These are phyloP conservation scores for Hyaloscypha hepaticicola DNA, from an alignment of 495 filamentous ascomycete species.

Conservation along the genomic window DNA sequence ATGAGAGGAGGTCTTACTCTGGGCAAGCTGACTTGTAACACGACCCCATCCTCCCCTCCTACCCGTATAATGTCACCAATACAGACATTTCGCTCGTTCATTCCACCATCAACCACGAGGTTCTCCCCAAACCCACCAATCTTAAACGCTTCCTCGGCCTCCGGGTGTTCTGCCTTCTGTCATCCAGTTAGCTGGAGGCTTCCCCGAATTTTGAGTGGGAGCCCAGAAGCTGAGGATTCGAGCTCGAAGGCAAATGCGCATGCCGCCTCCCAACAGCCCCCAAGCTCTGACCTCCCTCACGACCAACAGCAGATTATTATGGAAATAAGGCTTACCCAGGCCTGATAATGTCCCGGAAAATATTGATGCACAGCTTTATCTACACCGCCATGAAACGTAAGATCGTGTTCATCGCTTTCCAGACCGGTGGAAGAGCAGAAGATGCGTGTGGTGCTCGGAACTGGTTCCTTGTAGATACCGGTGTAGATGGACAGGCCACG, in stretches of 20 bases:
- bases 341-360: conserved; percentile 51
- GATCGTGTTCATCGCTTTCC: conserved; percentile 55
- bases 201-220: too few relatives aligned
- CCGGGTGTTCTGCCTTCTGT: conserved; percentile 37
- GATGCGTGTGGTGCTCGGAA: conserved; percentile 33
- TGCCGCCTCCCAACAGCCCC: too few relatives aligned
- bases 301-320: too few relatives aligned
- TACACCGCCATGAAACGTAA: conserved; percentile 50
- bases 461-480: conserved; percentile 51
- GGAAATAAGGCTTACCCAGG: too few relatives aligned
- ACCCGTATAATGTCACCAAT: conserved; percentile 55
- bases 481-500: conserved; percentile 41
- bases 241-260: too few relatives aligned
- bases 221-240: too few relatives aligned
- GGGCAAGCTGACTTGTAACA: conserved; percentile 47
- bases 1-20: too few relatives aligned
- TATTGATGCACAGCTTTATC: conserved; percentile 61
- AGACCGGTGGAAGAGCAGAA: conserved; percentile 46
- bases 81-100: conserved; percentile 58
- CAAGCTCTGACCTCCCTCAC: too few relatives aligned
- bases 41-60: conserved; percentile 35
- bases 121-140: conserved; percentile 60
- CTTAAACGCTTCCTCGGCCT: conserved; percentile 38
- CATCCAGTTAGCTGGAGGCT: too few relatives aligned
- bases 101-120: conserved; percentile 40